Base-by-base conservation (phyloP, 1,139 yeast genomes). In the Arxiozyma heterogenica region DNA sequence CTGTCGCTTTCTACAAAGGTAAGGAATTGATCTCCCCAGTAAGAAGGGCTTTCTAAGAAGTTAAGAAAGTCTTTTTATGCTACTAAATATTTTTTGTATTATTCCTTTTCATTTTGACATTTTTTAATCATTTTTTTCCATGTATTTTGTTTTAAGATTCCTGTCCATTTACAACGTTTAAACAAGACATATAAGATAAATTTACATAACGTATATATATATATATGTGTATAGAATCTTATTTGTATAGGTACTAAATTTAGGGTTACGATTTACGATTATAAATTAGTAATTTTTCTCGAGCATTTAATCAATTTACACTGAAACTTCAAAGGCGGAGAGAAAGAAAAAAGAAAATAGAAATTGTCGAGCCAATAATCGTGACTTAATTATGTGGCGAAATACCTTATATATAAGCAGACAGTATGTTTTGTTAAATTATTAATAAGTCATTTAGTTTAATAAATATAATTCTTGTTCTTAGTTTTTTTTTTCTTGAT, bases 1-100 rank as follows among this genome's bases (percentile, higher is more conserved):
- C 93, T 59, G 76, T 86, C 68, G 80, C 81, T 61, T 90, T 82
- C 80, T 93, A 86, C 85, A 81, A 87, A 81, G 95, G 91, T 69
- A 75, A 79, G 71, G 68, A 76, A 54, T 74, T 87, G 53, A 68
- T 74, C 57, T 88, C 96, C 63, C 97, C 96, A 70, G 76, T 93
- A 72, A 80, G 78, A 76, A 79, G 74, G 65, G 96, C 97, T 67
- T 86, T 91, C 44, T 57, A 57, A 55, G 23, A 17, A 39, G 41
- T 17, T 21, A 42, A 42, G 34, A 23, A 23, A 17, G 22, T 44
- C 25, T n/a, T 25, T 11, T 5, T 7, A 21, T 12, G n/a, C 23
- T 6, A 42, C 23, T 20, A 8, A 20, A 18, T 42, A 8, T 44
- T n/a, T n/a, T 44, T 18, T 44, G n/a, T 44, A n/a, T 41, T 41